phyloP scores from a whole-genome alignment of 169 alveolate species.

The Babesia bovis region DNA sequence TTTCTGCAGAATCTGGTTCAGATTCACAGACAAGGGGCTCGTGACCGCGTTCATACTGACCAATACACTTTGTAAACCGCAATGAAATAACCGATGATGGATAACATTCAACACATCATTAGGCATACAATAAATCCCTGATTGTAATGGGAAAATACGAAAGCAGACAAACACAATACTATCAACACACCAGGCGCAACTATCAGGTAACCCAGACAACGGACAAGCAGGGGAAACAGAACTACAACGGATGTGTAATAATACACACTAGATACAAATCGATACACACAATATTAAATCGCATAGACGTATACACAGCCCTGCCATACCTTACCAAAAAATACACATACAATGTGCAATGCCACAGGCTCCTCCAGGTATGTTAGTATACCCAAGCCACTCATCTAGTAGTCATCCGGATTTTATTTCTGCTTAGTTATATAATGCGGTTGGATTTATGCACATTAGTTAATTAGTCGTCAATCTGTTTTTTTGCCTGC shows the following conservation, averaged over 20 bases:
- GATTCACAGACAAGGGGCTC: constrained; percentile 48
- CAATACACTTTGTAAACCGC: neutral
- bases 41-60: constrained; percentile 33
- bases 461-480: too few species aligned
- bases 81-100: neutral
- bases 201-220: constrained; percentile 3
- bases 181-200: neutral
- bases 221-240: constrained; percentile 4
- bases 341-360: neutral
- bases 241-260: neutral
- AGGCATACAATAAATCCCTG: neutral
- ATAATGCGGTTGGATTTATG: too few species aligned
- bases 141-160: neutral
- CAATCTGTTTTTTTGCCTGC: too few species aligned
- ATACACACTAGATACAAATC: neutral
- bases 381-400: too few species aligned
- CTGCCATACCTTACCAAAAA: too few species aligned
- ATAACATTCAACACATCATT: neutral
- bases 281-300: too few species aligned
- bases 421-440: too few species aligned
- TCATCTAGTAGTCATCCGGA: too few species aligned
- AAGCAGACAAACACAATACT: neutral
- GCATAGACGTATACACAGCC: too few species aligned
- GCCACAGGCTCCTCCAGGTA: constrained; percentile 29
- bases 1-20: constrained; percentile 57